Evolutionary conservation across 441 rosid genomes (phyloP).

Genomic region (Viola pubescens): DNA sequence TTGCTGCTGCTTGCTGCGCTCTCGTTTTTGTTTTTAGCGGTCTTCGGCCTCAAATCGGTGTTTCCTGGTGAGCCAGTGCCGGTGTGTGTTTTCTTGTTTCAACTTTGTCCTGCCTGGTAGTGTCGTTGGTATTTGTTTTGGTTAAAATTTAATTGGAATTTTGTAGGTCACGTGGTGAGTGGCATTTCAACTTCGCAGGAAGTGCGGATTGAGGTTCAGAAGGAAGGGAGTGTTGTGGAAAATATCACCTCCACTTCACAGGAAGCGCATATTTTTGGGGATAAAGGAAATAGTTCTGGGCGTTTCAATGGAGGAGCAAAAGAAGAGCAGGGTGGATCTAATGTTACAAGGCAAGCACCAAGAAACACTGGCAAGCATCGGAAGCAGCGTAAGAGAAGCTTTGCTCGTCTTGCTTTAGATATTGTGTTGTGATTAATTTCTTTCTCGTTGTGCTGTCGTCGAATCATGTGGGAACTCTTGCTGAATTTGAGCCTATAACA

Average conservation of each 20-base stretch:
- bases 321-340: slow-evolving; percentile 15
- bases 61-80: slow-evolving; percentile 44
- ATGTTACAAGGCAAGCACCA: slow-evolving; percentile 10
- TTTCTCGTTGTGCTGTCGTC: no score
- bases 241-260: not conserved
- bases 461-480: no score
- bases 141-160: not conserved
- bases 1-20: slow-evolving; percentile 36
- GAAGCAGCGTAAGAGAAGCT: slow-evolving; percentile 34
- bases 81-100: not conserved
- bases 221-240: not conserved
- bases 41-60: slow-evolving; percentile 41
- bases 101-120: not conserved
- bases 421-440: not conserved
- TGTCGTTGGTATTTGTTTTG: not conserved
- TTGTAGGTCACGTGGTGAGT: slow-evolving; percentile 26
- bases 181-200: slow-evolving; percentile 6
- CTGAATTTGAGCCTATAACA: no score
- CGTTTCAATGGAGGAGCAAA: not conserved
- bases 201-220: not conserved
- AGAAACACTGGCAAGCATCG: slow-evolving; percentile 25
- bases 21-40: slow-evolving; percentile 35
- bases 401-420: slow-evolving; percentile 6
- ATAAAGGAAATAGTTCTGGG: not conserved
- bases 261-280: slow-evolving; percentile 2